Evolutionary conservation across 2,329 filamentous ascomycete genomes (phyloP).

Genomic region (Cryphonectria japonica): DNA sequence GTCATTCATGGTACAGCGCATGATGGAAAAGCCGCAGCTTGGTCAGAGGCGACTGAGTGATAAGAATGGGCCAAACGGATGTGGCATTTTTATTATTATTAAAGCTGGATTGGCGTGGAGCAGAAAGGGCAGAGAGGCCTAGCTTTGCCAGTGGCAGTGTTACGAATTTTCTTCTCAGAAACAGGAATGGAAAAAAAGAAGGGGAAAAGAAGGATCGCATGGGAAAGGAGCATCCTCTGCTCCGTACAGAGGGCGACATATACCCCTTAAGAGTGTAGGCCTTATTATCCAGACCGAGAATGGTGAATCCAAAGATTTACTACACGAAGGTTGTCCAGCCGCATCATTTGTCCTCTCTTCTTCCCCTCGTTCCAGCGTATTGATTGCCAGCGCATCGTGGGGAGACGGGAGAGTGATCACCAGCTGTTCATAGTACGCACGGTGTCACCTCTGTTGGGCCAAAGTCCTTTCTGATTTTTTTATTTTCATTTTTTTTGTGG

Average conservation of each 20-base stretch:
- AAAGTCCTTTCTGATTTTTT: too few relatives aligned
- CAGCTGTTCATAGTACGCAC: too few relatives aligned
- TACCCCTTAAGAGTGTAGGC: not conserved
- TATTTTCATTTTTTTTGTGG: too few relatives aligned
- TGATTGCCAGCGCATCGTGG: too few relatives aligned
- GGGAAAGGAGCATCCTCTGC: not conserved
- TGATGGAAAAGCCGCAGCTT: not conserved
- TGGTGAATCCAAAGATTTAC: not conserved
- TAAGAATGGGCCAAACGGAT: not conserved
- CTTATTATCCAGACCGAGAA: not conserved
- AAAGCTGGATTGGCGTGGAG: not conserved
- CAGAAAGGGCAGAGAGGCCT: not conserved
- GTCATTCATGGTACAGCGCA: constrained; percentile 1
- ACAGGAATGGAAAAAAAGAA: too few relatives aligned
- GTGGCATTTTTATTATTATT: not conserved
- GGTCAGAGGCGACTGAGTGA: not conserved
- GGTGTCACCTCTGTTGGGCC: too few relatives aligned
- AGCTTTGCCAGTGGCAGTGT: not conserved
- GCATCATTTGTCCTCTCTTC: too few relatives aligned
- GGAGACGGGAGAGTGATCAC: too few relatives aligned
- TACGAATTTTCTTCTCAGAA: not conserved
- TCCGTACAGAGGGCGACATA: not conserved
- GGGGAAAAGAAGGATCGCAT: not conserved
- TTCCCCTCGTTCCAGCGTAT: too few relatives aligned
- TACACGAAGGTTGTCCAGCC: not conserved